phyloP scores from a whole-genome alignment of 371 early-diverging fungal genomes.

The Mucor racemosus region DNA sequence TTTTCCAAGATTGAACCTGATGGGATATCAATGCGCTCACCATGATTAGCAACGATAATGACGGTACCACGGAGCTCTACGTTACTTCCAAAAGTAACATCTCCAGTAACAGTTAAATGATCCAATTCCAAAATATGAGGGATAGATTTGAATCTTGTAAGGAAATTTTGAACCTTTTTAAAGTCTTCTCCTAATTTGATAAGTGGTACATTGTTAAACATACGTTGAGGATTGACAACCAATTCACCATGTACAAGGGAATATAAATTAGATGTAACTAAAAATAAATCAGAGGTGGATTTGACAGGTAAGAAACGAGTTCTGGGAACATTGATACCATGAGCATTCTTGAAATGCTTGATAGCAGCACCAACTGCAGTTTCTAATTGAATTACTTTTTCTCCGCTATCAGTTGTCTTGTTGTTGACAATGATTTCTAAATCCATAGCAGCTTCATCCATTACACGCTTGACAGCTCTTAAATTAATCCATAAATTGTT shows the following conservation, averaged over 20 bases:
- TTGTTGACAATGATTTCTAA: slow-evolving; percentile 98
- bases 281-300: slow-evolving; percentile 97
- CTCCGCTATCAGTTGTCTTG: slow-evolving; percentile 89
- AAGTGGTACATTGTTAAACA: slow-evolving; percentile 91
- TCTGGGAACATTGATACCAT: slow-evolving; percentile 98
- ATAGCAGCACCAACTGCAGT: slow-evolving; percentile 99
- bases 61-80: slow-evolving; percentile 97
- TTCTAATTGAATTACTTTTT: slow-evolving; percentile 98
- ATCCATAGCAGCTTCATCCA: slow-evolving; percentile 82
- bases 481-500: slow-evolving; percentile 99
- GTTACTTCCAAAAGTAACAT: slow-evolving; percentile 97
- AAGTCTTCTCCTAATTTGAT: slow-evolving; percentile 99
- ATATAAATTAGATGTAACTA: slow-evolving; percentile 97
- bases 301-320: slow-evolving; percentile 99
- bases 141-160: slow-evolving; percentile 86
- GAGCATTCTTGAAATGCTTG: slow-evolving; percentile 96
- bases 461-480: slow-evolving; percentile 93
- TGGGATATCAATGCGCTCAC: slow-evolving; percentile 96
- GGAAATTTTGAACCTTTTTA: slow-evolving; percentile 84
- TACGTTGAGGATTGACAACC: slow-evolving; percentile 88
- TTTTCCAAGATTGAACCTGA: slow-evolving; percentile 97
- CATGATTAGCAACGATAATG: slow-evolving; percentile 98
- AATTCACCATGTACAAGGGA: slow-evolving; percentile 93
- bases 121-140: slow-evolving; percentile 98
- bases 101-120: slow-evolving; percentile 98